Evolutionary conservation across 2,329 filamentous ascomycete genomes (phyloP), one percentile per base, ranked within the genome.

Genomic region (Penicillium psychrosexuale): DNA sequence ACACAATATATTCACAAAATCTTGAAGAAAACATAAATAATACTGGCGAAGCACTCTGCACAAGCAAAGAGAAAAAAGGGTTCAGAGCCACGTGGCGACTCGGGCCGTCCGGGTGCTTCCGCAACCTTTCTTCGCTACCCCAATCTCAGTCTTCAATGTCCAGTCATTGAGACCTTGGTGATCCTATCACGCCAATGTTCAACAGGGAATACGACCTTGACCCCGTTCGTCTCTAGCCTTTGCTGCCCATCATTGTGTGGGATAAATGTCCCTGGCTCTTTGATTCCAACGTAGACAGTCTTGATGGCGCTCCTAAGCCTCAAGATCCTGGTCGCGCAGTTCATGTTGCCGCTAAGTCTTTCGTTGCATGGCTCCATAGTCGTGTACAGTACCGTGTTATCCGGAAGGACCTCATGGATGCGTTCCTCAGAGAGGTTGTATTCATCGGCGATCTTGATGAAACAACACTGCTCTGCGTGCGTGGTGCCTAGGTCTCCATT

Each of bases 301-400:
- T 69, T 72, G 30, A 77, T 68, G 5, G 4, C 15, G 12, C 63
- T 53, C 28, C 66, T 67, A 6, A 72, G 65, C 33, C 61, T 59
- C 53, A 77, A 49, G 17, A 76, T 76, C 22, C 72, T 68, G 3
- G 70, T 64, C 28, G 63, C 66, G 45, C 74, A 77, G 8, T 70
- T 72, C 61, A 59, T 69, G 45, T 75, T 75, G 5, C 74, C 70
- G 51, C 74, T 75, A 0, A 78, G 59, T 51, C 75, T 67, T 56
- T 74, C 68, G 49, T 72, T 77, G 61, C 76, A 79, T 5, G 76
- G 73, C 55, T 78, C 77, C 75, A 78, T 78, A 8, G 75, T 77
- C 5, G 75, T 78, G 54, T 78, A 78, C 0, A 79, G 63, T 1
- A 69, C 70, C 0, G 75, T 75, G 47, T 76, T 74, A 2, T 61